Conservation (phyloP, 805 yeast species). For the Wickerhamiella vanderwaltii region DNA sequence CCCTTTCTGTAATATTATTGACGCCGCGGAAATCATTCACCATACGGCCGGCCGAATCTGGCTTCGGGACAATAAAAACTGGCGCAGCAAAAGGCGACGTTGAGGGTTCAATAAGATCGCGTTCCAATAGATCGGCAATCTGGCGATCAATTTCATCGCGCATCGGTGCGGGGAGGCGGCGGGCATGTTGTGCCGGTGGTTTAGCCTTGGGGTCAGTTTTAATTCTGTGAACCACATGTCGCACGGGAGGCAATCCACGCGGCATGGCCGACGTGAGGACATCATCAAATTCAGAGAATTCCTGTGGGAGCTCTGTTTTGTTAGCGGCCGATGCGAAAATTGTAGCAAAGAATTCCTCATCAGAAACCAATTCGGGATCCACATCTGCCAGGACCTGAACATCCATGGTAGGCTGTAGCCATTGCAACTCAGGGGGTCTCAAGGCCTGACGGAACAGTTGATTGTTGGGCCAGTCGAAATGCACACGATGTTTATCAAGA, state of each 20-base stretch:
- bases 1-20: neutral
- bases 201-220: neutral
- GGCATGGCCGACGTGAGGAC: neutral
- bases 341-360: neutral
- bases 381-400: neutral
- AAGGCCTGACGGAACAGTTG: too few species aligned
- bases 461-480: too few species aligned
- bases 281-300: neutral
- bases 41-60: slow-evolving; percentile 1
- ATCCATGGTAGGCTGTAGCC: neutral
- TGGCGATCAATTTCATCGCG: neutral
- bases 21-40: neutral
- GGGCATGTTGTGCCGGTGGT: slow-evolving; percentile 1
- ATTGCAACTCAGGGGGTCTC: too few species aligned
- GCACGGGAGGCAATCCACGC: neutral
- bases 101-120: neutral
- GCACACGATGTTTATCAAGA: too few species aligned
- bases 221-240: neutral
- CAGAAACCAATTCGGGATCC: neutral
- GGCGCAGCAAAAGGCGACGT: slow-evolving; percentile 1
- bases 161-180: neutral
- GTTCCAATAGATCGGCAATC: neutral
- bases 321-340: neutral
- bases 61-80: neutral
- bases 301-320: neutral